These are phyloP conservation scores for Didymella segeticola DNA, from an alignment of 2,329 filamentous ascomycete genomes.

Conservation along the genomic window DNA sequence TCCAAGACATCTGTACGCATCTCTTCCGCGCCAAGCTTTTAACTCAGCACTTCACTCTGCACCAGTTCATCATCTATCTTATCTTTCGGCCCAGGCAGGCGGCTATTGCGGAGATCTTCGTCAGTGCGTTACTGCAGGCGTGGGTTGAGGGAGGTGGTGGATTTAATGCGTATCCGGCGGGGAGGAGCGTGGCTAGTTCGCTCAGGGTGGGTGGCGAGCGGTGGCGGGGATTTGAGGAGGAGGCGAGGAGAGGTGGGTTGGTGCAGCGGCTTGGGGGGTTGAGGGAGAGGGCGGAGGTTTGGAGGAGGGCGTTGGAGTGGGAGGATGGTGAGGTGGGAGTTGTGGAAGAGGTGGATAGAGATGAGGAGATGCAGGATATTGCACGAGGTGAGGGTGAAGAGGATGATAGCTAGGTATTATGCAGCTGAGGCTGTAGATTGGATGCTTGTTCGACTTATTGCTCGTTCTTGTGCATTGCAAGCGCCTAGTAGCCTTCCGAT, in stretches of 20 bases:
- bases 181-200: constrained; percentile 31
- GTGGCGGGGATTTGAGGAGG: constrained; percentile 27
- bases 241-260: constrained; percentile 17
- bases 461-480: too few species aligned
- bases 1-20: constrained; percentile 35
- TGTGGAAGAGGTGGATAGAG: constrained; percentile 1
- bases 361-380: neutral
- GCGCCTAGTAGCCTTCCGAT: too few species aligned
- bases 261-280: constrained; percentile 19
- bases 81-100: constrained; percentile 34
- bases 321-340: neutral
- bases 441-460: too few species aligned
- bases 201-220: constrained; percentile 13
- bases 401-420: too few species aligned
- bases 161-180: constrained; percentile 39
- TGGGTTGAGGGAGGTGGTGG: constrained; percentile 38
- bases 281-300: constrained; percentile 23
- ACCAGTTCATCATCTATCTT: constrained; percentile 37
- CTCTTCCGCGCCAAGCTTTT: constrained; percentile 14
- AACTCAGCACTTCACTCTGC: constrained; percentile 32
- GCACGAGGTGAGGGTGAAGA: too few species aligned
- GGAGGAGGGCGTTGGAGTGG: constrained; percentile 30
- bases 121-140: constrained; percentile 35
- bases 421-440: too few species aligned
- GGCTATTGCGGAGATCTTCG: constrained; percentile 39